Evolutionary conservation across 2,329 filamentous ascomycete genomes (phyloP), one percentile per base, ranked within the genome.

Genomic region (Furcasterigmium sp.): DNA sequence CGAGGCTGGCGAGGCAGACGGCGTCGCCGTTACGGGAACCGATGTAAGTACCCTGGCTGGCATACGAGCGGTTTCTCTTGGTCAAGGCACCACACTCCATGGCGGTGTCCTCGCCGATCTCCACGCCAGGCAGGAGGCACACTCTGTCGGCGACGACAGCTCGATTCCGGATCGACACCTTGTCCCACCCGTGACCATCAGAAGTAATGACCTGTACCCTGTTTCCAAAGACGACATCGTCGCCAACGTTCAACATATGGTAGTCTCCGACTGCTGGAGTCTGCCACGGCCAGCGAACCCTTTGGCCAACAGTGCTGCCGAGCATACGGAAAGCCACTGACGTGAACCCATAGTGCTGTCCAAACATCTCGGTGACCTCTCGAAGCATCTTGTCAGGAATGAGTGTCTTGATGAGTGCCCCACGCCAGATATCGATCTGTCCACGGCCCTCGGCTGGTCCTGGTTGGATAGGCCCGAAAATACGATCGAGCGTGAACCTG

Each of bases 221-320:
- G 9, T 74, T 78, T 0, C 76, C 76, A 48, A 80, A 80, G 8
- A 79, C 74, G n/a, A 80, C 75, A 54, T 80, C 71, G 43, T 78
- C 69, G 8, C 76, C 76, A 46, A 80, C 63, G 18, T 79, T 67
- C 9, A 80, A 51, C 1, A 79, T 59, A 46, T 78, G 71, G 47
- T 76, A 79, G 47, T 79, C 73, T 14, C 70, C 65, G 28, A 78
- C 69, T 2, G 59, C 60, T 1, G 75, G 76, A 1, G 75, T 75
- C 15, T 72, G 76, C 8, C 75, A 75, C 3, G 75, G 76, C 76
- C 76, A 79, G 55, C 79, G 78, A 1, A 79, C 69, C 5, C 70
- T 66, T 51, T 67, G 64, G 21, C 76, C 76, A 32, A 77, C 64
- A 51, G 67, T 71, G 11, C 67, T 70, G n/a, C 75, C 76, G 15